Base-by-base conservation (phyloP, 441 rosid species). In the Gossypium trilobum region DNA sequence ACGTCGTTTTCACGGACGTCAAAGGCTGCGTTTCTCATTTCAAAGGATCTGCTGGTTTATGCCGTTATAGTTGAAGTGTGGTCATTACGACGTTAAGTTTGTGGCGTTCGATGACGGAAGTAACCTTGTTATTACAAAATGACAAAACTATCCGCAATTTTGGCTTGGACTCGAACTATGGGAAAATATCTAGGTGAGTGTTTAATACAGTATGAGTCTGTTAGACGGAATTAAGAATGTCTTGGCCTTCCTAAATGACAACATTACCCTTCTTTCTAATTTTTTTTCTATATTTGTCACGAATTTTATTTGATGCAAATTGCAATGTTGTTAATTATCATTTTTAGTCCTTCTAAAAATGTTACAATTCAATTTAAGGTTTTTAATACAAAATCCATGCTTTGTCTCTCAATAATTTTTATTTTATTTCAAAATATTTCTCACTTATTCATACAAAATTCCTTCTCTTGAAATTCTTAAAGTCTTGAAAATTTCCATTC, bases 1-100 rank as follows among this genome's bases (percentile, higher is more conserved):
- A 27, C 61, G 67, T 56, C 51, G 52, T 50, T 23, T 56, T 67
- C 42, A 71, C 79, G 29, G 78, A 46, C 72, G 75, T 72, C 31
- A 25, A 69, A 39, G 44, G n/a, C 1, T 0, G 44, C 10, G 13
- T 8, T 10, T 13, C 19, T 67, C 13, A 48, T 25, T 69, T 60
- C 27, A 0, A 72, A 14, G n/a, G 13, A 52, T 78, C 33, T 4
- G 5, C 22, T n/a, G 31, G 52, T 5, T 31, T 6, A 0, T 2
- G 3, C 14, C 13, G 14, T 14, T 57, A 57, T 57, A 1, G 33
- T 57, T 57, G 14, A 22, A 22, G 14, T 22, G 31, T 72, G 44
- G 72, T 66, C 42, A 11, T 75, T 9, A 36, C 31, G n/a, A n/a
- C 39, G 33, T n/a, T 33, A 13, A 70, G 44, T 20, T 22, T 13